Evolutionary conservation across 805 yeast species (phyloP), one percentile per base, ranked within the genome.

Genomic region (Wickerhamiella australiensis): DNA sequence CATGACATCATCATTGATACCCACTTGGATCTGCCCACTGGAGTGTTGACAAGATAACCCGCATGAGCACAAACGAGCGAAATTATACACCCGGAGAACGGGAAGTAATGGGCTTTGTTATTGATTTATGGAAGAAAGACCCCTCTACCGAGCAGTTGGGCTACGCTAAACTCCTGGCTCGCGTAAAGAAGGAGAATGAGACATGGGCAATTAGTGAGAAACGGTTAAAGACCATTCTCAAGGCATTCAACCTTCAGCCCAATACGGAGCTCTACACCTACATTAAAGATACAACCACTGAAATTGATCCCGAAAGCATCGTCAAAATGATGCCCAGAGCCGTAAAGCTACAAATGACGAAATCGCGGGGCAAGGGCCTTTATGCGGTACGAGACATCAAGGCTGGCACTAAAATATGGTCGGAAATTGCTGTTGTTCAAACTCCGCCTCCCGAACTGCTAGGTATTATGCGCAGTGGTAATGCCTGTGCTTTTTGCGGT

Each of bases 401-500:
- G 9, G 69, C 70, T 29, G 85, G 79, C 12, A 77, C 69, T 3
- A 57, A 72, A 49, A 60, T 85, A 2, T 80, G 86, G 78, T 69
- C 72, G 38, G 94, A 84, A 58, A 56, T 62, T 11, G 77, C 86
- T 5, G 69, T 85, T 50, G 67, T 75, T 38, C 73, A 76, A 35
- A 67, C 83, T 0, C 85, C 90, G 2, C 85, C 82, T 2, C 68
- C 84, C 53, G 85, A 82, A 13, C 77, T 79, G 56, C 65, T 78
- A 42, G 71, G 75, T 35, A 65, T 82, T 51, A 75, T 82, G 56
- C 68, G 73, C 42, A 60, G 63, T 18, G 84, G 87, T 0, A 76
- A 75, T 56, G 83, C 85, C 2, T 85, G 95, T 62, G 69, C 85
- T 1, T 72, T 74, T 59, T 85, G 95, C 68, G 85, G 87, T 0